Base-by-base conservation (phyloP, 257 asterid genomes). In the Anisodus tanguticus region DNA sequence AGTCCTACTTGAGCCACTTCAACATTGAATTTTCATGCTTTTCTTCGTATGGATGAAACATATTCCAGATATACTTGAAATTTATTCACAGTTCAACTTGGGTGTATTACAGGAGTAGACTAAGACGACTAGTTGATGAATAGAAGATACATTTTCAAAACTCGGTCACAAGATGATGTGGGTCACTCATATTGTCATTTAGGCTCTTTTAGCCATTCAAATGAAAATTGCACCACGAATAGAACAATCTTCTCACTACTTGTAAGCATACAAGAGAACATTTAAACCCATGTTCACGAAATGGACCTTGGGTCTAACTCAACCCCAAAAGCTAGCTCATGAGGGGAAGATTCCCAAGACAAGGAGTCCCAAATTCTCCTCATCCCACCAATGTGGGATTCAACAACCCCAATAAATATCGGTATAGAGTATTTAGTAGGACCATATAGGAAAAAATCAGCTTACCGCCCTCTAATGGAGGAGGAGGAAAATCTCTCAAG, bases 381-480 rank as follows among this genome's bases (percentile, higher is more conserved):
- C 45, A 41, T 41, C 45, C 45, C 45, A 41, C 45, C 45, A 41
- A 41, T 41, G 45, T 41, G 45, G 45, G 45, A 41, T 5, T 41
- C 45, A 41, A 41, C 45, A 41, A 41, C 45, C 31, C 31, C 64
- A 53, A 49, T 16, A 74, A 74, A 49, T 49, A 74, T 5, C n/a
- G 5, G 60, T 10, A 66, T 2, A 74, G 62, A 49, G 58, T 41
- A 41, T 72, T 72, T 12, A 53, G 62, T 76, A 54, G 2, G 82
- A 77, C 39, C 82, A 82, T 31, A 17, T 22, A 68, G 19, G 85
- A 68, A 82, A 67, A 68, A 4, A 80, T 68, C 17, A 54, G 31
- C 83, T 84, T 91, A 96, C 98, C 98, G 87, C 88, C 97, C 87
- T 92, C 98, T 86, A 68, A 43, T 74, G 95, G 91, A 74, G 95